phyloP scores from a whole-genome alignment of 805 yeast species.

The Saccharomyces kudriavzevii region DNA sequence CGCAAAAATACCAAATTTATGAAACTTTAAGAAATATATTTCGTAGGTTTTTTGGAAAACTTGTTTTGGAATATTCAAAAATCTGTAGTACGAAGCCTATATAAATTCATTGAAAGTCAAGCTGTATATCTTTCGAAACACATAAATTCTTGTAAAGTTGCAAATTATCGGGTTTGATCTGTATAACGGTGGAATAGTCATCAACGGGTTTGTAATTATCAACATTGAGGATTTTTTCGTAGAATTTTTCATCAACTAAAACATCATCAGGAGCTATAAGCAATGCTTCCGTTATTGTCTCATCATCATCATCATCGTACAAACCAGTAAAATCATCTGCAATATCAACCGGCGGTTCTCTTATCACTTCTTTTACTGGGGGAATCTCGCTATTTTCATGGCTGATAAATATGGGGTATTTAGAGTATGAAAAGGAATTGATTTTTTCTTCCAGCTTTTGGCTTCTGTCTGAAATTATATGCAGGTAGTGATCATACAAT shows the following conservation, averaged over 20 bases:
- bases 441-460: slow-evolving; percentile 2
- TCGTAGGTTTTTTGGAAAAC: background rate
- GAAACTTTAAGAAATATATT: background rate
- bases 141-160: background rate
- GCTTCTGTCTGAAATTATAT: slow-evolving; percentile 1
- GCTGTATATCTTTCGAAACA: background rate
- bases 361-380: background rate
- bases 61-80: background rate
- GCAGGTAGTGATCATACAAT: slow-evolving; percentile 4
- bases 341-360: background rate
- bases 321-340: background rate
- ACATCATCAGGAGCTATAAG: slow-evolving; percentile 2
- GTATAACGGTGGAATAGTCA: background rate
- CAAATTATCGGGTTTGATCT: background rate
- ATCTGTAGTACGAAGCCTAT: background rate
- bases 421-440: slow-evolving; percentile 2
- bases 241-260: slow-evolving; percentile 8
- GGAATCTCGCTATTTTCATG: slow-evolving; percentile 1
- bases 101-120: background rate
- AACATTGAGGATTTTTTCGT: slow-evolving; percentile 5
- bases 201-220: slow-evolving; percentile 9
- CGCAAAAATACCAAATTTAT: background rate
- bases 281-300: background rate
- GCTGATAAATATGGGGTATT: slow-evolving; percentile 2
- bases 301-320: background rate